Conservation (phyloP, 768 basidiomycete genomes). For the Kwoniella sp. region DNA sequence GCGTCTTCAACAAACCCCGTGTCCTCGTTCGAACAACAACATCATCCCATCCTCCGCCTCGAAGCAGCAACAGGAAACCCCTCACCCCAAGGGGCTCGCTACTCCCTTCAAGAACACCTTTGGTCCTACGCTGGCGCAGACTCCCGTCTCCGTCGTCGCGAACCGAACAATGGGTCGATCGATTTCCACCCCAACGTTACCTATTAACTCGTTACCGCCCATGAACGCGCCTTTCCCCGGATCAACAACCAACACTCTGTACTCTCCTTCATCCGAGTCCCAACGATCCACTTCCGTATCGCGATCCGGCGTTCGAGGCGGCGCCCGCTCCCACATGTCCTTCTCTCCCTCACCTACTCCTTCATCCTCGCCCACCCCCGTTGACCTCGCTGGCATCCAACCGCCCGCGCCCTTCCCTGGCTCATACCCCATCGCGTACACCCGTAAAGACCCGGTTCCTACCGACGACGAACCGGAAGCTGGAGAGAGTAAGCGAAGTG, state of each 20-base stretch:
- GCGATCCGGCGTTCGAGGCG: neutral
- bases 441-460: conserved; percentile 31
- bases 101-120: conserved; percentile 16
- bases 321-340: conserved; percentile 6
- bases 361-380: conserved; percentile 17
- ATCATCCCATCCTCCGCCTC: conserved; percentile 6
- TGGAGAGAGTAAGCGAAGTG: conserved; percentile 12
- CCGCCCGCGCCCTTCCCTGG: conserved; percentile 33
- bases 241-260: conserved; percentile 8
- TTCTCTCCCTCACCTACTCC: conserved; percentile 21
- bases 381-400: conserved; percentile 29
- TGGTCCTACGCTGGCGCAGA: conserved; percentile 3
- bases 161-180: conserved; percentile 25
- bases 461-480: conserved; percentile 19
- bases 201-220: conserved; percentile 6
- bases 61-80: neutral
- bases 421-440: conserved; percentile 22
- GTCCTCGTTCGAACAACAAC: conserved; percentile 8
- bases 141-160: conserved; percentile 12
- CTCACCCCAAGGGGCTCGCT: conserved; percentile 3
- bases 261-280: conserved; percentile 18
- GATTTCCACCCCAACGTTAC: conserved; percentile 20
- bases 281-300: conserved; percentile 16
- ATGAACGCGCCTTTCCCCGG: conserved; percentile 1
- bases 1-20: conserved; percentile 19